A percentile compares a stretch with the other conserved stretches of the same genome.
phyloP scores from a whole-genome alignment of 139 green algal species.

The Edaphochlamys debaryana region DNA sequence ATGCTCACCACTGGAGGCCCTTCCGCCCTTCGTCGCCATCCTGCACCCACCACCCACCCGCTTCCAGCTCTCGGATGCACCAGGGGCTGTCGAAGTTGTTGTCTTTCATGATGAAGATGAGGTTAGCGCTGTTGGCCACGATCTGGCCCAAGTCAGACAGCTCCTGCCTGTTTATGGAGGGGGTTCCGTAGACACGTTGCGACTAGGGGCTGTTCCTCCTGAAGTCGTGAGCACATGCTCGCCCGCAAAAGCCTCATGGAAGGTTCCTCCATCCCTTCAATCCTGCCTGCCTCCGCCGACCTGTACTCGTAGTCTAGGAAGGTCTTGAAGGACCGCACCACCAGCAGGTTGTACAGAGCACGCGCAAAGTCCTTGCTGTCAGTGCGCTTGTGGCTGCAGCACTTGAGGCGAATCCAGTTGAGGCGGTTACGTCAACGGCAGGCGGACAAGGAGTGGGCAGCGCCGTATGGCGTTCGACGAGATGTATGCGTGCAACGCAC shows the following conservation, averaged over 20 bases:
- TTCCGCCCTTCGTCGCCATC: background rate
- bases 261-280: too few species aligned
- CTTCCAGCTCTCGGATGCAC: slow-evolving; percentile 18
- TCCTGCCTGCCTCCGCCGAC: too few species aligned
- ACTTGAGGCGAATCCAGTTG: background rate
- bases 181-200: background rate
- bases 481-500: too few species aligned
- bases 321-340: slow-evolving; percentile 14
- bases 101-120: slow-evolving; percentile 32
- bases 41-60: background rate
- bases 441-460: background rate
- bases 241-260: background rate
- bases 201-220: background rate
- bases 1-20: background rate
- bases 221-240: background rate
- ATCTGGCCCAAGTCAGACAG: slow-evolving; percentile 15
- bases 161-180: slow-evolving; percentile 5
- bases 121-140: slow-evolving; percentile 1
- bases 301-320: slow-evolving; percentile 35
- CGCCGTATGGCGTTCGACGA: too few species aligned
- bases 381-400: slow-evolving; percentile 13
- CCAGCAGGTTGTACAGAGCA: slow-evolving; percentile 38
- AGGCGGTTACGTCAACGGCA: background rate
- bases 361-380: slow-evolving; percentile 40
- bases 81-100: slow-evolving; percentile 40